These are phyloP conservation scores for Calonectria leucothoes DNA, from an alignment of 2,329 filamentous ascomycete species.

Conservation along the genomic window DNA sequence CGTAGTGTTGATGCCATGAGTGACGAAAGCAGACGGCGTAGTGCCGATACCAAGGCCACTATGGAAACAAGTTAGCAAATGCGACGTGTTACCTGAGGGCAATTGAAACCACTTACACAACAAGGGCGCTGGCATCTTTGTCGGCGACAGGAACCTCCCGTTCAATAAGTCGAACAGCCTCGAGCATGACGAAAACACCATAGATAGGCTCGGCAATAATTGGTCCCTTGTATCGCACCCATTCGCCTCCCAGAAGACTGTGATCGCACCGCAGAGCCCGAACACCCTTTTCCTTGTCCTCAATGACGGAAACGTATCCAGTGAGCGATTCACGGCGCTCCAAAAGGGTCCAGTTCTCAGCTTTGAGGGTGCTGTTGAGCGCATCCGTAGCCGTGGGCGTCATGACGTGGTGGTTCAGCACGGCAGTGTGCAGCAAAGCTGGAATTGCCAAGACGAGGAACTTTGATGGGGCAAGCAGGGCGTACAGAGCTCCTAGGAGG, in stretches of 20 bases:
- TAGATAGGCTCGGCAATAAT: conserved; percentile 87
- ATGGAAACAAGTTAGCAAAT: conserved; percentile 15
- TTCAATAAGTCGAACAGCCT: conserved; percentile 87
- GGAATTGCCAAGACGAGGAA: conserved; percentile 76
- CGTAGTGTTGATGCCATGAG: conserved; percentile 91
- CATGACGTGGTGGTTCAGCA: conserved; percentile 80
- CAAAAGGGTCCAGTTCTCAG: conserved; percentile 78
- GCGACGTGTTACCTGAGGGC: neutral
- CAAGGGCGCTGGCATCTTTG: conserved; percentile 79
- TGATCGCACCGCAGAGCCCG: conserved; percentile 93
- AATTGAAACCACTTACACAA: conserved; percentile 72
- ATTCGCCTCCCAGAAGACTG: conserved; percentile 92
- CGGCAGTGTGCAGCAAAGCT: conserved; percentile 76
- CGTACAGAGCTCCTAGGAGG: conserved; percentile 72
- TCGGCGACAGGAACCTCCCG: conserved; percentile 65
- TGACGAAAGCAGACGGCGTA: conserved; percentile 85
- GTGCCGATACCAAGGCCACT: conserved; percentile 94
- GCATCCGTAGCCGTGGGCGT: conserved; percentile 68
- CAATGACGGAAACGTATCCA: conserved; percentile 91
- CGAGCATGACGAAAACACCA: conserved; percentile 94
- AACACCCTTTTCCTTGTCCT: conserved; percentile 78
- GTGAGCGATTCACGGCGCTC: conserved; percentile 88
- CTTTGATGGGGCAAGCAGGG: conserved; percentile 75
- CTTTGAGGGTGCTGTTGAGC: conserved; percentile 74
- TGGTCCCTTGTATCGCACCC: conserved; percentile 70